Conservation (phyloP, 2,329 filamentous ascomycete species). For the Ophiocordyceps camponoti-rufipedis region DNA sequence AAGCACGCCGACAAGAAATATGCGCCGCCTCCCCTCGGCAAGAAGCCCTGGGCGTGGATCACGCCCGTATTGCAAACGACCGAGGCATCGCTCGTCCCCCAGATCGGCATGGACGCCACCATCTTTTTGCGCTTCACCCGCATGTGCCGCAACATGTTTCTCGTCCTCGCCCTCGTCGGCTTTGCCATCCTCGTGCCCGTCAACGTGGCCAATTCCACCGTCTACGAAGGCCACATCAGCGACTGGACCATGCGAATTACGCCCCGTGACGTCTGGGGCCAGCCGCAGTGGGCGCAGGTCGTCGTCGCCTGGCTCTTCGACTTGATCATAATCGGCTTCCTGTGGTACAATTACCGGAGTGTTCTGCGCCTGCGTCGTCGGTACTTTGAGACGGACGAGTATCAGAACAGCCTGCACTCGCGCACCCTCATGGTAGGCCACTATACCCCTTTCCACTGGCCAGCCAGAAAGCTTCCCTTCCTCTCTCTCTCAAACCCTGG, state of each 20-base stretch:
- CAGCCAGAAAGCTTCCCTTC: background rate
- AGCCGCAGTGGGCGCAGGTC: slow-evolving; percentile 39
- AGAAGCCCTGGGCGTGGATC: slow-evolving; percentile 78
- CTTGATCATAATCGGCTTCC: slow-evolving; percentile 55
- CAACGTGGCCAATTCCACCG: slow-evolving; percentile 36
- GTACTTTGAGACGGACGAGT: slow-evolving; percentile 76
- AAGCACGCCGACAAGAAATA: slow-evolving; percentile 87
- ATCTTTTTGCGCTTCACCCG: slow-evolving; percentile 75
- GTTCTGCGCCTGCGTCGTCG: slow-evolving; percentile 51
- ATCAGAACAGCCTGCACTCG: slow-evolving; percentile 73
- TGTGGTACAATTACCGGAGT: slow-evolving; percentile 80
- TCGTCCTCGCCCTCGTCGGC: slow-evolving; percentile 52
- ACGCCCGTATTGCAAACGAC: slow-evolving; percentile 58
- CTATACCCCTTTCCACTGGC: background rate
- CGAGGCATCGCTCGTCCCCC: slow-evolving; percentile 60
- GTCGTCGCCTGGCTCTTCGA: slow-evolving; percentile 49
- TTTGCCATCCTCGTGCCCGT: slow-evolving; percentile 66
- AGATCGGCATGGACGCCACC: slow-evolving; percentile 78
- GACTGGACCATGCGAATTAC: slow-evolving; percentile 42
- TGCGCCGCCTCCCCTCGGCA: slow-evolving; percentile 70
- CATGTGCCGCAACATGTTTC: slow-evolving; percentile 88
- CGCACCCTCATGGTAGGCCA: slow-evolving; percentile 41
- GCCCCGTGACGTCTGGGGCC: slow-evolving; percentile 32
- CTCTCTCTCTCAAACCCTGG: background rate
- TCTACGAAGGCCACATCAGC: slow-evolving; percentile 5